These are phyloP conservation scores for Termitomyces sp. DNA, from an alignment of 768 basidiomycete species.

Conservation along the genomic window DNA sequence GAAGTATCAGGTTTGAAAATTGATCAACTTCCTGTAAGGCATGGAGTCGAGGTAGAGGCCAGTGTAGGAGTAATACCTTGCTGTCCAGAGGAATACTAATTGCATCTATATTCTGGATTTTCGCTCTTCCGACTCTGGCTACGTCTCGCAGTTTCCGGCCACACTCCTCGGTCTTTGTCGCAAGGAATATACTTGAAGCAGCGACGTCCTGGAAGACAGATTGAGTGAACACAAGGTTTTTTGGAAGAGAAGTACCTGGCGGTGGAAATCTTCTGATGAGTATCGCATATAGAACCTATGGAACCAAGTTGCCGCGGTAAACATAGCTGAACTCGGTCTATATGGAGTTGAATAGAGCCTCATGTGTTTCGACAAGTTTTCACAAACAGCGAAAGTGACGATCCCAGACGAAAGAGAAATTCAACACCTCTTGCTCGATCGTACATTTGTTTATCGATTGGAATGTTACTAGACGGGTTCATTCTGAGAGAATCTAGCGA, in stretches of 20 bases:
- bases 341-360: slow-evolving; percentile 7
- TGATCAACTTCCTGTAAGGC: slow-evolving; percentile 64
- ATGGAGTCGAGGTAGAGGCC: not conserved
- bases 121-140: slow-evolving; percentile 67
- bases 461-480: slow-evolving; percentile 48
- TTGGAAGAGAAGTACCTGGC: slow-evolving; percentile 45
- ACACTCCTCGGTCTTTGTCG: slow-evolving; percentile 90
- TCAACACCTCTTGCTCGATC: slow-evolving; percentile 80
- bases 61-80: slow-evolving; percentile 40
- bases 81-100: slow-evolving; percentile 55
- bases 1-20: slow-evolving; percentile 60
- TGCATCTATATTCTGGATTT: slow-evolving; percentile 52
- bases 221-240: slow-evolving; percentile 3
- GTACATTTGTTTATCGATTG: slow-evolving; percentile 68
- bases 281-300: slow-evolving; percentile 89
- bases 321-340: slow-evolving; percentile 78
- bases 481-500: slow-evolving; percentile 47
- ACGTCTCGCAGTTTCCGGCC: slow-evolving; percentile 84
- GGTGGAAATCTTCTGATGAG: slow-evolving; percentile 76
- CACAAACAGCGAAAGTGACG: slow-evolving; percentile 70
- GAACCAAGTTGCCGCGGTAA: slow-evolving; percentile 87
- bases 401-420: slow-evolving; percentile 78
- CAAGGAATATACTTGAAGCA: slow-evolving; percentile 80
- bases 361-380: slow-evolving; percentile 8
- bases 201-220: slow-evolving; percentile 60